Base-by-base conservation (phyloP, 371 early-diverging fungal genomes). In the Mucor lusitanicus region DNA sequence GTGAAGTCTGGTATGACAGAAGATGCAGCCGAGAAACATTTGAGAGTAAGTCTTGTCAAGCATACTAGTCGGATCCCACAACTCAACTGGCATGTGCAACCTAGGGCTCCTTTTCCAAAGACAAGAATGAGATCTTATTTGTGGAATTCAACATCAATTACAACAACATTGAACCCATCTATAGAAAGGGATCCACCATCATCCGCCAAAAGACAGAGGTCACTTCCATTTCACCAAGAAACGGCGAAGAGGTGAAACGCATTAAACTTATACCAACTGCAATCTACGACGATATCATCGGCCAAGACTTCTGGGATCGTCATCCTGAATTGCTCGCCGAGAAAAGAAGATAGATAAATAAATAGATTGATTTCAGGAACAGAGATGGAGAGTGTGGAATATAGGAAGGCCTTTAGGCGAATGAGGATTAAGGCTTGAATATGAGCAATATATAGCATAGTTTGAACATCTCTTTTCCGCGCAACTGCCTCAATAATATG, bases 71-170 rank as follows among this genome's bases (percentile, higher is more conserved):
- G 13, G 25, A 54, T 2, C 17, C 15, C 39, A 25, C 9, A 19
- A 15, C 27, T 32, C 30, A 28, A 17, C 9, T 25, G 64, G 17
- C 19, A 60, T 44, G 12, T 44, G 12, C 9, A 53, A n/a, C 21
- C n/a, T 70, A 92, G 91, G 91, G 91, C 23, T 90, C 94, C 23
- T 83, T 90, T 57, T 92, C 96, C 4, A 89, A 89, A 19, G 89
- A 91, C 44, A 98, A 98, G 71, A 92, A 97, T 74, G 97, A 97
- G 71, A 82, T 97, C 35, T 73, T 98, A 25, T 97, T 95, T 70
- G 77, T 87, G 17, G 72, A 90, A 57, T 96, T 88, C 75, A 83
- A 87, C 64, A 91, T 94, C 67, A 98, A 98, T 80, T 98, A 98
- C 79, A 92, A 89, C 80, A 86, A 85, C 27, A 77, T 94, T 25